Base-by-base conservation (phyloP, 2,329 filamentous ascomycete species). In the Alternaria triticina region DNA sequence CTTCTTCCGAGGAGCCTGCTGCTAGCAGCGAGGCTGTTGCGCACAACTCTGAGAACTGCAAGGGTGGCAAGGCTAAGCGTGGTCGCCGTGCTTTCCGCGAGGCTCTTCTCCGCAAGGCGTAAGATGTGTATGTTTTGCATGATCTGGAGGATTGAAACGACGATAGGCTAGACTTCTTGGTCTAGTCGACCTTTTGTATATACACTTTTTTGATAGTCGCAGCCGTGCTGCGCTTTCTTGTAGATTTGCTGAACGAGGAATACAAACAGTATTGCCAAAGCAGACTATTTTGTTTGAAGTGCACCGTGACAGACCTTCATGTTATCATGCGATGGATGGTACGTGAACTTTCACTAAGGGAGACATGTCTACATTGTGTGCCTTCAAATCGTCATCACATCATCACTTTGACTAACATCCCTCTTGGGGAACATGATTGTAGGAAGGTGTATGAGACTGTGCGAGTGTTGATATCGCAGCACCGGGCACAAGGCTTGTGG, bases 11-110 rank as follows among this genome's bases (percentile, higher is more conserved):
- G 20, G 20, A 23, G 25, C 17, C 46, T 17, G n/a, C 27, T 43
- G 27, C 25, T 17, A 15, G 20, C 28, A 30, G 36, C 50, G 27
- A 23, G 10, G 25, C 40, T 28, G 25, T 23, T 36, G n/a, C 44
- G 9, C 57, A 54, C 23, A 43, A 28, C 23, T n/a, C 27, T 13
- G 50, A 22, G 30, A 57, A 61, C 27, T 61, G 51, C 59, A 56
- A 55, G 3, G 58, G 51, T 15, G 23, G 28, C 4, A 60, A 60
- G 59, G 50, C 30, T 17, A 60, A 25, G 58, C 51, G 51, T 11
- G 58, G 50, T n/a, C 30, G 58, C 51, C 58, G 44, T 50, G 58
- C 58, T 60, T 60, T 55, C 58, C 51, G 58, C 44, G 15, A 60
- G 13, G 23, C 51, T 33, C 51, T 60, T 40, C 36, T 40, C 30